phyloP scores from a whole-genome alignment of 2,329 filamentous ascomycete species.

The Phyllosticta capitalensis region DNA sequence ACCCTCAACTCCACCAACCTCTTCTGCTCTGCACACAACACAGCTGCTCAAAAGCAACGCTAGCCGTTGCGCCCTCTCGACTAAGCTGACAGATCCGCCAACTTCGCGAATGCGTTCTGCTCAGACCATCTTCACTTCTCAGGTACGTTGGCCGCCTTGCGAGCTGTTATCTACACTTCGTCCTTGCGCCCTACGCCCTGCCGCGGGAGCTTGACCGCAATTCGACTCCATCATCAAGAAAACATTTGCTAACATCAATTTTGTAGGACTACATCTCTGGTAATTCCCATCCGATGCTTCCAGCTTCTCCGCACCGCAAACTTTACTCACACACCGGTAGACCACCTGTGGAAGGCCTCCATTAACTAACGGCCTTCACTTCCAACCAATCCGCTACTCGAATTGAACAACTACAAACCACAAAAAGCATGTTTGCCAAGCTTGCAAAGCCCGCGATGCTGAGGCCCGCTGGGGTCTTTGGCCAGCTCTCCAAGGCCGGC shows the following conservation, averaged over 20 bases:
- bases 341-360: conserved; percentile 61
- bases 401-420: conserved; percentile 11
- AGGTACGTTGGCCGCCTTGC: conserved; percentile 33
- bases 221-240: background rate
- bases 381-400: conserved; percentile 7
- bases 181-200: conserved; percentile 2
- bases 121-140: conserved; percentile 43
- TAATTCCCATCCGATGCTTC: conserved; percentile 25
- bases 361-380: conserved; percentile 42
- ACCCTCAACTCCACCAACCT: background rate
- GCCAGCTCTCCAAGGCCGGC: conserved; percentile 38
- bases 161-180: conserved; percentile 9
- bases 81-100: conserved; percentile 1
- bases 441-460: conserved; percentile 43
- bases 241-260: conserved; percentile 25
- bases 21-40: background rate
- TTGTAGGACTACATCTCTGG: conserved; percentile 55
- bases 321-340: conserved; percentile 26
- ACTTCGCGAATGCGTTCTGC: conserved; percentile 36
- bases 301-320: conserved; percentile 12
- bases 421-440: conserved; percentile 43
- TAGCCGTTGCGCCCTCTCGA: conserved; percentile 1
- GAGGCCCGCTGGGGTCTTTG: conserved; percentile 32
- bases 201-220: background rate
- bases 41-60: background rate